Evolutionary conservation across 129 eudicot genomes (phyloP).

Genomic region (Erigeron canadensis): DNA sequence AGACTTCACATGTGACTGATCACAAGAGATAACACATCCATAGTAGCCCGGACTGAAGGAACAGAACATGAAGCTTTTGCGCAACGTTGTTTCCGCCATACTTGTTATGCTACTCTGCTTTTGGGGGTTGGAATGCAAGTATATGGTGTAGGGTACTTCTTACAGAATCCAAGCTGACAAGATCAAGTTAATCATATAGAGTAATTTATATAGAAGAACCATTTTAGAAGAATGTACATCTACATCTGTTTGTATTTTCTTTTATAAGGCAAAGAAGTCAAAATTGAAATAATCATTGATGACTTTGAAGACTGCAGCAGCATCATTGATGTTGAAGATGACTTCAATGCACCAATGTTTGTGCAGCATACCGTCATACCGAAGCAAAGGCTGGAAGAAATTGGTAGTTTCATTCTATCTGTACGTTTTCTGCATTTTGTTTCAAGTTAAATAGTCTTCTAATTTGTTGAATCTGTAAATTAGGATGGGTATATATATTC

Average conservation of each 20-base stretch:
- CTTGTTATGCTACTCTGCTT: background rate
- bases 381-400: constrained; percentile 82
- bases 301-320: constrained; percentile 39
- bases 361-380: constrained; percentile 96
- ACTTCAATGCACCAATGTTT: constrained; percentile 63
- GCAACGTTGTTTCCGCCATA: no score
- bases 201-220: no score
- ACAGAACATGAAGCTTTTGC: no score
- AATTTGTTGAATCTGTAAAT: background rate
- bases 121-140: constrained; percentile 30
- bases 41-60: no score
- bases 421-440: background rate
- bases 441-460: background rate
- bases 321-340: constrained; percentile 59
- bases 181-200: constrained; percentile 20
- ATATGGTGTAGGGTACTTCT: constrained; percentile 45
- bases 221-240: no score
- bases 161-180: constrained; percentile 34
- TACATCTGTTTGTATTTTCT: background rate
- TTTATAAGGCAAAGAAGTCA: constrained; percentile 42
- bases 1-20: no score
- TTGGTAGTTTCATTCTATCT: constrained; percentile 48
- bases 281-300: constrained; percentile 25
- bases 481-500: constrained; percentile 68
- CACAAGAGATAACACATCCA: no score